Evolutionary conservation across 768 basidiomycete species (phyloP), one percentile per base, ranked within the genome.

Genomic region (Omphalotus guepiniiformis): DNA sequence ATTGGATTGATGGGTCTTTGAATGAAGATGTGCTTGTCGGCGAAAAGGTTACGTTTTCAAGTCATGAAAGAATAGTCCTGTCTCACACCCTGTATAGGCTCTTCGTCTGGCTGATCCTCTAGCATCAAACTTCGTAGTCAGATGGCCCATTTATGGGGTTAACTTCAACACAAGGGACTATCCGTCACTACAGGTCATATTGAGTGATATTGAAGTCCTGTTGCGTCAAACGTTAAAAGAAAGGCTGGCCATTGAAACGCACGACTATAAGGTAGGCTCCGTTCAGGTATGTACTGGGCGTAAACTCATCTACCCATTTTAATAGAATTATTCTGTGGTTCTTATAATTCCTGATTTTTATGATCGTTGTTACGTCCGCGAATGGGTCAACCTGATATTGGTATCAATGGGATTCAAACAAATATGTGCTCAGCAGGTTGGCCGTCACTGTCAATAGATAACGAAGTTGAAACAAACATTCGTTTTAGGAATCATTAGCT

Each of bases 281-380:
- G 4, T 53, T 16, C 43, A 29, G 16, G 15, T 28, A 19, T 37
- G 7, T 21, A 28, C 32, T 11, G 30, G 46, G 34, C 19, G 40
- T 36, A n/a, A 25, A 27, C 16, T 36, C 19, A 21, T 18, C 36
- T 53, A 42, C 38, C 28, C 21, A 42, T 26, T 38, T 19, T 12
- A 47, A 4, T 29, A 98, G 94, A 80, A 89, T 48, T 88, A 86
- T 64, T 93, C 92, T 2, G 83, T 86, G 11, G 74, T 97, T 29
- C 74, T 99, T 3, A 80, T 98, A 26, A 82, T 98, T 19, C 94
- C 96, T 6, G 96, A 99, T 62, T 83, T 91, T 54, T 92, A 88
- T 58, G 90, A 95, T 47, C 78, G 89, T 43, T 63, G 74, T 9
- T 97, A 95, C 59, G 82, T 97, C 47, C 80, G 83, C 51, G 85